Base-by-base conservation (phyloP, 1,139 yeast genomes). In the Candida dubliniensis region DNA sequence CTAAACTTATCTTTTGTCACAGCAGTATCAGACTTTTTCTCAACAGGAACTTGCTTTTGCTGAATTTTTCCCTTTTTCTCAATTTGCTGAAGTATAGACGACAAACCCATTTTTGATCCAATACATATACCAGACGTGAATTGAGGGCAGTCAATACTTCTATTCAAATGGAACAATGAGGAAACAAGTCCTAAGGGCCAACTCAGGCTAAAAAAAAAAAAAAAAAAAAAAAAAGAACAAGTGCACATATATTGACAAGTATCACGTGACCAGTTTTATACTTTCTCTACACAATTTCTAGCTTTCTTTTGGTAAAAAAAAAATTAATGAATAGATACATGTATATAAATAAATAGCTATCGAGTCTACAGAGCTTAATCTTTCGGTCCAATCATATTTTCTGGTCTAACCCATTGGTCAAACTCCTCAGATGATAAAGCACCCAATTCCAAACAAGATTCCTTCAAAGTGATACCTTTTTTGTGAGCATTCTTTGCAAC, bases 401-500 rank as follows among this genome's bases (percentile, higher is more conserved):
- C 98, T 54, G 99, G 99, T 69, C 89, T 84, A 56, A 93, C 99
- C 96, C 96, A 93, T 69, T 89, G 79, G 67, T 90, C 95, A 59
- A 93, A 93, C 71, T 91, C 96, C 62, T 82, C 85, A 54, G 79
- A 82, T 47, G 81, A 78, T 64, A 93, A 79, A 47, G 86, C 90
- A 47, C 88, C 88, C 63, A 95, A 82, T 69, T 93, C 96, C 60
- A 93, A 76, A 50, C 97, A 96, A 49, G 96, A 84, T 69, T 89
- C 87, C 75, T 93, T 93, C 72, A 93, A 82, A 38, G 99, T 93
- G 61, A 91, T 79, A 29, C 97, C 97, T 77, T 93, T 90, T 77
- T 91, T 87, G 81, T 93, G 98, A 43, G 99, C 99, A 63, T 93
- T 89, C 80, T 93, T 93, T 57, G 99, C 99, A 45, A 90, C 93